Evolutionary conservation across 1,284 basidiomycete species (phyloP).

Genomic region (Sporisorium iseilematis-ciliati): DNA sequence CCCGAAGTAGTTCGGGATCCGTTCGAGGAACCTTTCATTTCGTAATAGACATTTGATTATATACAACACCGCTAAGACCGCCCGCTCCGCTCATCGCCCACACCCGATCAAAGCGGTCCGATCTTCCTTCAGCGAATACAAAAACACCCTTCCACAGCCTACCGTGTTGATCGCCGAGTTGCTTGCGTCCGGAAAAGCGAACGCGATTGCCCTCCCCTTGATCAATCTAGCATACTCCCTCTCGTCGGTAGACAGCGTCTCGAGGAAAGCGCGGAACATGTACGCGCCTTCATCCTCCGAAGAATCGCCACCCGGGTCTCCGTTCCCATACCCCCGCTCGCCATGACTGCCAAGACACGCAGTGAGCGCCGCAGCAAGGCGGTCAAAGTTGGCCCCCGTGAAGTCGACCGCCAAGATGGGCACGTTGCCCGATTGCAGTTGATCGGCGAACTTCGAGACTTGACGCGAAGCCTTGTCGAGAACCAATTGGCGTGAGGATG

Average conservation of each 20-base stretch:
- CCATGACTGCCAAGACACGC: constrained; percentile 48
- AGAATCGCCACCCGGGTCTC: constrained; percentile 5
- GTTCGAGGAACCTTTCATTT: neutral
- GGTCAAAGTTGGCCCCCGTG: constrained; percentile 47
- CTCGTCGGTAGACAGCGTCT: constrained; percentile 56
- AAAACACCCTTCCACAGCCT: constrained; percentile 44
- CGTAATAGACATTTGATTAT: neutral
- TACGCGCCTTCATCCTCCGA: constrained; percentile 43
- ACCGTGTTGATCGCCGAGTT: constrained; percentile 27
- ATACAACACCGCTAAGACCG: neutral
- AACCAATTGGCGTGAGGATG: constrained; percentile 48
- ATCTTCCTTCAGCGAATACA: constrained; percentile 57
- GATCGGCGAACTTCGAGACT: constrained; percentile 51
- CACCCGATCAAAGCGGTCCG: constrained; percentile 48
- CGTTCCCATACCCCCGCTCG: constrained; percentile 6
- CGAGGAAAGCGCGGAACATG: constrained; percentile 54
- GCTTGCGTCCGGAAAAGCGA: constrained; percentile 44
- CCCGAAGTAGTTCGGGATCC: too few relatives aligned
- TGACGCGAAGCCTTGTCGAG: constrained; percentile 61
- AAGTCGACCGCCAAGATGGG: constrained; percentile 65
- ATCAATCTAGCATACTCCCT: constrained; percentile 58
- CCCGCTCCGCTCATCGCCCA: constrained; percentile 18
- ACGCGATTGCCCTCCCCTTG: constrained; percentile 35
- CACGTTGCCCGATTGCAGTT: constrained; percentile 51
- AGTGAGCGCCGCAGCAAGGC: constrained; percentile 44